Conservation (phyloP, 1,284 basidiomycete genomes). For the Irpex rosettiformis region DNA sequence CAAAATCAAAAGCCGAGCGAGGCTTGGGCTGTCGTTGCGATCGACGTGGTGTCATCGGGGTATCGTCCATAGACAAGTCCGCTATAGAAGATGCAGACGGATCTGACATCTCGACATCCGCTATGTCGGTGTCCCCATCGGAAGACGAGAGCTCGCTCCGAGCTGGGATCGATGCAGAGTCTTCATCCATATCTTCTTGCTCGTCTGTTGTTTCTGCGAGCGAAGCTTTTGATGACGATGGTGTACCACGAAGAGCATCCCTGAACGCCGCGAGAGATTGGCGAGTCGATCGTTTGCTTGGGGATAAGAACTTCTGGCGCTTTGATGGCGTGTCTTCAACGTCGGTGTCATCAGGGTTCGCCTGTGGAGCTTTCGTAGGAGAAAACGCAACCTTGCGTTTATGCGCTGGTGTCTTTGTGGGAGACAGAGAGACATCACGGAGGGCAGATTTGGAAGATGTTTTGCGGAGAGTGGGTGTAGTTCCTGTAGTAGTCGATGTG, state of each 20-base stretch:
- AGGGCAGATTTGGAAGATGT: constrained; percentile 24
- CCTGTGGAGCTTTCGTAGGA: not conserved
- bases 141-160: not conserved
- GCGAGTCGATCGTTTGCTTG: not conserved
- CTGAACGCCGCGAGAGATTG: not conserved
- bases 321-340: not conserved
- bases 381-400: constrained; percentile 29
- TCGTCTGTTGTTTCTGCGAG: not conserved
- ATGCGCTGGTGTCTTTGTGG: constrained; percentile 24
- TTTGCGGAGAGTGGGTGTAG: constrained; percentile 3
- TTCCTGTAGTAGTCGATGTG: not conserved
- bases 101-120: not conserved
- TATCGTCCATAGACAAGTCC: not conserved
- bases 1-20: not conserved
- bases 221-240: not conserved
- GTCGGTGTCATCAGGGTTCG: not conserved
- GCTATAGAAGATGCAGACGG: not conserved
- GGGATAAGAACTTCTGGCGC: not conserved
- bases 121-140: not conserved
- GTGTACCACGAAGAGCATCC: not conserved
- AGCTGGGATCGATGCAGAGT: not conserved
- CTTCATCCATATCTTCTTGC: not conserved
- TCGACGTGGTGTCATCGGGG: not conserved
- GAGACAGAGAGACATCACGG: constrained; percentile 17
- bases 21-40: not conserved